Evolutionary conservation across 225 moss, liverwort and hornwort species (phyloP).

Genomic region (Lunularia cruciata): DNA sequence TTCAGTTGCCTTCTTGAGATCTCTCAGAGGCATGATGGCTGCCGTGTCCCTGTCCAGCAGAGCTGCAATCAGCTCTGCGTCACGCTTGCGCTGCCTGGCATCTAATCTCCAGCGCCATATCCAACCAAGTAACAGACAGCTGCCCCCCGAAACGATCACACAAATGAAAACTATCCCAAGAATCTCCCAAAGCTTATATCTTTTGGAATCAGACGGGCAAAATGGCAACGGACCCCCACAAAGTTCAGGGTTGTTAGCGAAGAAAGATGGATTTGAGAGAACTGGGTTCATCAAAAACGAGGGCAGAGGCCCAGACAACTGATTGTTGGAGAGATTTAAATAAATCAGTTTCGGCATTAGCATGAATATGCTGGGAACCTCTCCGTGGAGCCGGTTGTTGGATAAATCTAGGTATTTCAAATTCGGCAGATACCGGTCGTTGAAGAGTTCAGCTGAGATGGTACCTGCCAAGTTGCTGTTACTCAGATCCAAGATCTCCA

Average conservation of each 20-base stretch:
- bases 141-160: background rate
- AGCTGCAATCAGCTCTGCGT: slow-evolving; percentile 15
- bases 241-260: background rate
- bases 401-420: slow-evolving; percentile 18
- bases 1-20: slow-evolving; percentile 27
- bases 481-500: slow-evolving; percentile 26
- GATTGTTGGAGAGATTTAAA: slow-evolving; percentile 22
- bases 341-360: slow-evolving; percentile 1
- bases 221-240: background rate
- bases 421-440: slow-evolving; percentile 3
- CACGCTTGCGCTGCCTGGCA: background rate
- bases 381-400: slow-evolving; percentile 9
- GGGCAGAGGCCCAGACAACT: slow-evolving; percentile 13
- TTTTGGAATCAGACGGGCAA: background rate
- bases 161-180: background rate
- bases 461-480: slow-evolving; percentile 3
- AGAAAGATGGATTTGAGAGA: background rate
- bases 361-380: background rate
- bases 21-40: slow-evolving; percentile 11
- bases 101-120: slow-evolving; percentile 14
- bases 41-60: slow-evolving; percentile 10
- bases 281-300: background rate
- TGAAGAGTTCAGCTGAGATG: slow-evolving; percentile 3
- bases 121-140: slow-evolving; percentile 3
- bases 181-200: background rate